Base-by-base conservation (phyloP, 768 basidiomycete species). In the Boletus rubescentipes region DNA sequence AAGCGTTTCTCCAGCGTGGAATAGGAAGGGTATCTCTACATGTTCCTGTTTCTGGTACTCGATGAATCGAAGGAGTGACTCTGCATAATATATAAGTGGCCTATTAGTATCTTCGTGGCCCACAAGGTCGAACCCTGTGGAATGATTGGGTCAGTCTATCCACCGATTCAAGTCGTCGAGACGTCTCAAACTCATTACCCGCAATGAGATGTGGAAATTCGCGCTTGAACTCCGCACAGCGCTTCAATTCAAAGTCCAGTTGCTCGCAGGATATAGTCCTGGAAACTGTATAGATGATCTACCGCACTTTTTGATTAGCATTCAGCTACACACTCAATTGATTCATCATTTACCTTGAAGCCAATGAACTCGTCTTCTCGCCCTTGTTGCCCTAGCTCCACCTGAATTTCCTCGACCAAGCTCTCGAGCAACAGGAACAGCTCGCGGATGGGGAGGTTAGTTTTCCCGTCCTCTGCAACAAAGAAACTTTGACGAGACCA, bases 71-170 rank as follows among this genome's bases (percentile, higher is more conserved):
- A 75, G 58, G 14, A 81, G 65, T 2, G 69, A 65, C 14, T 68
- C 66, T 20, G 75, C 59, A 52, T 79, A 79, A 56, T 74, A 35
- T 31, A 67, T 67, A n/a, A 78, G 79, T 6, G 26, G 26, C 26
- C 6, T 26, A 26, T 26, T 26, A 7, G 69, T 70, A 62, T 90
- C 84, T 62, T 91, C 89, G 43, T 85, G 31, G n/a, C 77, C 78
- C 30, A 80, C 79, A 29, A 80, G 68, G 62, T 81, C 80, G 54
- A 81, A 81, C 2, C 76, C 77, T 74, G 41, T 30, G 23, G 43
- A 36, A 32, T 4, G 34, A 31, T 39, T 21, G 5, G 16, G 29
- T 41, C 40, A 18, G 23, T 34, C 14, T 29, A 41, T 12, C 20
- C 12, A 2, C 9, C 26, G 26, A 15, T 15, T n/a, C n/a, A n/a